Base-by-base conservation (phyloP, 2,329 filamentous ascomycete species). In the Cladosporium halotolerans region DNA sequence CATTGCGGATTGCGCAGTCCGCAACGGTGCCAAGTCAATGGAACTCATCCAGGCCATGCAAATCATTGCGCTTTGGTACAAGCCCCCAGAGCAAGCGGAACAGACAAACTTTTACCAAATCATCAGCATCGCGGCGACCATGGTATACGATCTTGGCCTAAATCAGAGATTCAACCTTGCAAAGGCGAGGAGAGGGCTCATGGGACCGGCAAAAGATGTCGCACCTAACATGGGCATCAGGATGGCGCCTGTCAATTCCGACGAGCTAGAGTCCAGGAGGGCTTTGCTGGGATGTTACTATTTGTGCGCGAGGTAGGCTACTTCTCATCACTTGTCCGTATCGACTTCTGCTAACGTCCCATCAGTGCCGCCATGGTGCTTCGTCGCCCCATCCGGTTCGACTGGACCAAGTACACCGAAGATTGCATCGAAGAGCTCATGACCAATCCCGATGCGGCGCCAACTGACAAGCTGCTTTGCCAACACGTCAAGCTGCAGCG, bases 31-130 rank as follows among this genome's bases (percentile, higher is more conserved):
- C 62, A 95, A 95, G 74, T 88, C 81, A 34, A 71, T 96, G 14
- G 90, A 95, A 68, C 75, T 95, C 6, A 82, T 95, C 8, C 90
- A 96, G 70, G 81, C 88, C 1, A 73, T 95, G 39, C 79, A 88
- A 54, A 74, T 95, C 3, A 77, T 82, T 6, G 82, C 85, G n/a
- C 79, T 90, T 16, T 95, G 89, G 88, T 95, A 95, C 68, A 84
- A 83, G 67, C 88, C 89, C 13, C 89, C 89, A 0, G 84, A 92
- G 60, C 80, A 87, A 62, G 88, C 88, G 55, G 88, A 95, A 63
- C 86, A 93, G 70, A 81, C 92, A 64, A 93, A 93, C 66, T 95
- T 93, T 68, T 95, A 93, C 71, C 88, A 92, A 72, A 79, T 93
- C 59, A 83, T 89, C 43, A 88, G 95, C 67, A 82, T 89, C 64